Conservation (phyloP, 2,329 filamentous ascomycete species). For the Rosellinia necatrix region DNA sequence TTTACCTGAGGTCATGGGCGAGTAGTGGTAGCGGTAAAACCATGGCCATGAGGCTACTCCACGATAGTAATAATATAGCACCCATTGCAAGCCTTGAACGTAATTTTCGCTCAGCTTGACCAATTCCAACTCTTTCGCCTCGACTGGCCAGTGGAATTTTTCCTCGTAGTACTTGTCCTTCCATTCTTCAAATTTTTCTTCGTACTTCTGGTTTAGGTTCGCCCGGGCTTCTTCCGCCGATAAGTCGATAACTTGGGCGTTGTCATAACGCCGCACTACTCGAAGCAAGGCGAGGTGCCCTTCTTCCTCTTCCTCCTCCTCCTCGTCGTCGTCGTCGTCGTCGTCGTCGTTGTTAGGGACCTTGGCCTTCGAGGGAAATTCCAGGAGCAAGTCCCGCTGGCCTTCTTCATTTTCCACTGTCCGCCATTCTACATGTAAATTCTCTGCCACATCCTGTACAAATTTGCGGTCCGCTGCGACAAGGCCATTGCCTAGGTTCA, state of each 20-base stretch:
- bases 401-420: slow-evolving; percentile 62
- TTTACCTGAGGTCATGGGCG: slow-evolving; percentile 87
- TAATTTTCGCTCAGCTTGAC: slow-evolving; percentile 90
- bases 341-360: slow-evolving; percentile 51
- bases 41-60: slow-evolving; percentile 98
- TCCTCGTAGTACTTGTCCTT: slow-evolving; percentile 91
- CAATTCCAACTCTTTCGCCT: slow-evolving; percentile 76
- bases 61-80: slow-evolving; percentile 96
- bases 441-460: slow-evolving; percentile 80
- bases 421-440: slow-evolving; percentile 61
- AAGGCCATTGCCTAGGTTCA: slow-evolving; percentile 75
- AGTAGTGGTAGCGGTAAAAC: slow-evolving; percentile 97
- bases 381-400: slow-evolving; percentile 56
- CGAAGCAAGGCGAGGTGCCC: slow-evolving; percentile 84
- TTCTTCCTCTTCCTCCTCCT: slow-evolving; percentile 73
- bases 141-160: slow-evolving; percentile 86
- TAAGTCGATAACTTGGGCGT: slow-evolving; percentile 81
- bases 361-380: slow-evolving; percentile 51
- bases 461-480: slow-evolving; percentile 90
- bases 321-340: slow-evolving; percentile 53
- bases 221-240: slow-evolving; percentile 78
- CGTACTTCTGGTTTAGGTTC: slow-evolving; percentile 82
- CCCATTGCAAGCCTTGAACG: slow-evolving; percentile 96
- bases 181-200: slow-evolving; percentile 88
- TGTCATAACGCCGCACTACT: slow-evolving; percentile 88